Base-by-base conservation (phyloP, 2,329 filamentous ascomycete species). In the Epichloe gansuensis region DNA sequence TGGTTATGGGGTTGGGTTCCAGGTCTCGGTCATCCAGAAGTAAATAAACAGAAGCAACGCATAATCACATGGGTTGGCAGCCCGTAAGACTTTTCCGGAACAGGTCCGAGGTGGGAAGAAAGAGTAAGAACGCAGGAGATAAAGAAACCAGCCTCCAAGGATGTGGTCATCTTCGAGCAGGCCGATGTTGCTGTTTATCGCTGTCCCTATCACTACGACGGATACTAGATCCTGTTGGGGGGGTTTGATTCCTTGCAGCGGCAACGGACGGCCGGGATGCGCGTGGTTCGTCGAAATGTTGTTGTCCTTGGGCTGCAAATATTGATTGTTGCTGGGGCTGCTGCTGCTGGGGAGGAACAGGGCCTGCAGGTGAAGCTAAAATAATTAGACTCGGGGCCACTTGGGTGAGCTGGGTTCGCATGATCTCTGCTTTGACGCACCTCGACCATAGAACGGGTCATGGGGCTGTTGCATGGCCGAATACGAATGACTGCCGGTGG, bases 381-480 rank as follows among this genome's bases (percentile, higher is more conserved):
- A 64, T 25, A 70, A 73, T 74, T 66, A 74, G 69, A 73, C 41
- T 44, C 50, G 57, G 60, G 49, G 53, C 51, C 52, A 25, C 40
- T 51, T 51, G 45, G 52, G 52, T 41, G 46, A 51, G 45, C 49
- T 54, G 34, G 52, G 52, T 47, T 54, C 50, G 49, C 46, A 51
- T 54, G 31, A 49, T 51, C 52, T 48, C 49, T 53, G 41, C 38
- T 45, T 54, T 69, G 76, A 82, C 75, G 74, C 74, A 78, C 79
- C 77, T 73, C 78, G 78, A 69, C 76, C 76, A 59, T 76, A 78
- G 57, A 74, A 74, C 45, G 76, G 68, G 64, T 80, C 77, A 63
- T 69, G 63, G 54, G 75, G 70, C 44, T 53, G 51, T 34, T 53
- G 51, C 58, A 69, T 68, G 44, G 68, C 61, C 50, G 64, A 59